Evolutionary conservation across 2,329 filamentous ascomycete species (phyloP), one percentile per base, ranked within the genome.

Genomic region (Alternaria rosae): DNA sequence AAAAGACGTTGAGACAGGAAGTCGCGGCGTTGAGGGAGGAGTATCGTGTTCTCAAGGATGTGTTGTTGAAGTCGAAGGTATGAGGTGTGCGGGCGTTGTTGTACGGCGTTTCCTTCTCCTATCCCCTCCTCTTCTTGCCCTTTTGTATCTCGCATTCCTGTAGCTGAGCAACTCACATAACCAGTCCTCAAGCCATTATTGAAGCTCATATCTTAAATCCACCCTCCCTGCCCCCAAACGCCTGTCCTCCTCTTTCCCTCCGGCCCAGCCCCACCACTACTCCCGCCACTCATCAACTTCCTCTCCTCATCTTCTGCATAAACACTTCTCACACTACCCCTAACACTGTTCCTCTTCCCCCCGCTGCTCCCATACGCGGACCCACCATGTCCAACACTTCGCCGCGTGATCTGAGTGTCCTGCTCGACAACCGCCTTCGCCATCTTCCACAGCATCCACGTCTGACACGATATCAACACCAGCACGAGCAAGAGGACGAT

Each of bases 361-460:
- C 5, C 42, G 17, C 47, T 17, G 35, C 42, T 47, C 7, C n/a
- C 48, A 32, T 54, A 42, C 17, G 23, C 51, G 9, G 38, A 48
- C 10, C 44, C 52, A 59, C 50, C 55, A 17, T 43, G 32, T 13
- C 30, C 47, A 11, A 30, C 54, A 32, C 56, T 47, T 53, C 59
- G 61, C 57, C 57, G 42, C 51, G 55, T n/a, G 15, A 53, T n/a
- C 13, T 45, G 35, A 28, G 63, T 65, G 28, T 72, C 70, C 44
- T 65, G 59, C 32, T 70, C 69, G 11, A 73, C 63, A 8, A 73
- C 60, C 13, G 65, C 64, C 13, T 54, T 54, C 0, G 72, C 71
- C 42, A 75, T 61, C 3, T 69, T 68, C 70, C 70, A 74, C 8
- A 70, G 32, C 44, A 70, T 63, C 64, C 72, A 76, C 4, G 72